Conservation (phyloP, 169 alveolate genomes). For the Plasmodium relictum region DNA sequence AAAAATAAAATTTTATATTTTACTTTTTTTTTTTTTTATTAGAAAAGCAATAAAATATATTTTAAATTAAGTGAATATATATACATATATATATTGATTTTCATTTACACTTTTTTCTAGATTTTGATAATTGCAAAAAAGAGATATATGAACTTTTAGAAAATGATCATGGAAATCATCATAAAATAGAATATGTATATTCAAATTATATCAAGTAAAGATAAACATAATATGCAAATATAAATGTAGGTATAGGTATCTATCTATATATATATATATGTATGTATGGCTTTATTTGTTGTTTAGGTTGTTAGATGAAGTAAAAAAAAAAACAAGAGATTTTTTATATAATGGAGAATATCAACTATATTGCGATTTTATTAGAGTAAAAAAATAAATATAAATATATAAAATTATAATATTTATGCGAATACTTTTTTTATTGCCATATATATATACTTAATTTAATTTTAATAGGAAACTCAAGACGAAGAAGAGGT, state of each 20-base stretch:
- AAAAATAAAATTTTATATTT: no score
- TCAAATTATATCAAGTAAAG: slow-evolving; percentile 27
- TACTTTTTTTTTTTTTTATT: no score
- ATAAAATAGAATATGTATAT: slow-evolving; percentile 17
- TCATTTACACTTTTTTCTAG: slow-evolving; percentile 16
- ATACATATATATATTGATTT: background rate
- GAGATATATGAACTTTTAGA: slow-evolving; percentile 23
- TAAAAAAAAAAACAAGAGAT: slow-evolving; percentile 18
- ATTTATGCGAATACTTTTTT: background rate
- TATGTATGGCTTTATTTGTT: background rate
- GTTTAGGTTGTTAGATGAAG: slow-evolving; percentile 16
- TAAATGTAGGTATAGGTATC: background rate
- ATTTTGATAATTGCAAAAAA: slow-evolving; percentile 25
- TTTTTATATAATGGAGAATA: slow-evolving; percentile 62
- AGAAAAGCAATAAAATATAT: no score
- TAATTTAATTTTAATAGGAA: slow-evolving; percentile 18
- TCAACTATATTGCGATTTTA: slow-evolving; percentile 15
- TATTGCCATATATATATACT: background rate
- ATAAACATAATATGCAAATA: background rate
- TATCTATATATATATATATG: background rate
- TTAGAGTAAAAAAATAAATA: slow-evolving; percentile 24
- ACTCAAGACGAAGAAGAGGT: slow-evolving; percentile 53
- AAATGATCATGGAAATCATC: slow-evolving; percentile 30
- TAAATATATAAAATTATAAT: no score
- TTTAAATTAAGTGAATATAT: background rate